Evolutionary conservation across 805 yeast genomes (phyloP), one percentile per base, ranked within the genome.

Genomic region (Sugiyamaella smithiae): DNA sequence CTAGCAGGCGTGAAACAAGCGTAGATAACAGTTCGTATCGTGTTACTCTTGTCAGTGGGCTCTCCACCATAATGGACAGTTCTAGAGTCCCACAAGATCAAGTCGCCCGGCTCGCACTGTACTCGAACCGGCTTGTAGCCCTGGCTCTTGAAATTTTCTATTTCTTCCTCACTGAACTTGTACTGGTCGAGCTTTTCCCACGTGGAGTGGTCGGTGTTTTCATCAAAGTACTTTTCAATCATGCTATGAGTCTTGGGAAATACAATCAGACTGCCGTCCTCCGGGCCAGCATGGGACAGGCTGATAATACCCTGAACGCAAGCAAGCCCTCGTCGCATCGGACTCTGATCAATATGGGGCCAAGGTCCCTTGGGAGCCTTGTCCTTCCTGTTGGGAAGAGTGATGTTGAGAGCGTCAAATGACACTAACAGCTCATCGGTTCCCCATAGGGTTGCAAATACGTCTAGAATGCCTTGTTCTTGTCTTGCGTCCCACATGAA

Each of bases 1-100:
- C 22, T 35, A 16, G 31, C 43, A 20, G 31, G 31, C 16, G 43
- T 38, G 43, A 38, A 38, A 9, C 43, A 38, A 12, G 43, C 43
- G 20, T 38, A 38, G 11, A 38, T 38, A 12, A 38, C 26, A 4
- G 29, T 22, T 14, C 43, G 29, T 24, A 38, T 38, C 9, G 22
- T 19, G 22, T 5, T 35, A 12, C 38, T 35, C 20, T 35, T 35
- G 20, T 35, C 38, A 35, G 20, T 35, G 7, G 38, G 38, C 22
- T 35, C 38, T 14, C 38, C 38, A n/a, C 38, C 38, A 16, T 35
- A 35, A 19, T 35, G 38, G 3, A 35, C 22, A 35, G 38, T 35
- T 5, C 38, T 16, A 7, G 38, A 35, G 16, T 35, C 38, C 38
- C 38, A 35, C 16, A 35, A 20, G 11, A 35, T 9, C 16, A 35